Evolutionary conservation across 2,329 filamentous ascomycete species (phyloP), one percentile per base, ranked within the genome.

Genomic region (Ophiosphaerella herpotricha): DNA sequence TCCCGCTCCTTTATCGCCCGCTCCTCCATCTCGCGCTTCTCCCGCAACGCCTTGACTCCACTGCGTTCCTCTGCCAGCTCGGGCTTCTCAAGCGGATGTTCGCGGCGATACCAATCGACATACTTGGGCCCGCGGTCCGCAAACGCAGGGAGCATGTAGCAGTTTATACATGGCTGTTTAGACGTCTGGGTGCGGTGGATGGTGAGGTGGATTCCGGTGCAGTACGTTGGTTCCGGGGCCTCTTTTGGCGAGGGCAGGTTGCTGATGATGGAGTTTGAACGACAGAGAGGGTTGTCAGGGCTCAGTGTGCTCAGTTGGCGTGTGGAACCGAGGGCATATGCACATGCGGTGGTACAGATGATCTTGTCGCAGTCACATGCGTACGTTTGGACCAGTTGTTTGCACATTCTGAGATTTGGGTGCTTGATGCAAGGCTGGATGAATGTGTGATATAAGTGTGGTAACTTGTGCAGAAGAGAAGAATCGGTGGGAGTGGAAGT

Each of bases 261-360:
- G 26, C 7, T 8, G 26, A 54, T 32, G 11, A 46, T 45, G 6
- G 57, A 52, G 26, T 35, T 50, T 12, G 51, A 52, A 45, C 52
- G 51, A 11, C 41, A 44, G 47, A 55, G 24, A 2, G 41, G 40
- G 26, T 11, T 1, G 12, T 37, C n/a, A 35, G 13, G 12, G 14
- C 34, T 18, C 5, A 6, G 11, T 14, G 32, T 33, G 11, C 35
- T 5, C 12, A 32, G 6, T 9, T 48, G 40, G 26, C 6, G 7
- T 14, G 36, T 33, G n/a, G 52, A 43, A 7, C 43, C 39, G 46
- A 64, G 43, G 5, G 64, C 66, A 43, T 60, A 50, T 1, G 50
- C 43, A 37, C 67, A 70, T 13, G 64, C 61, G 5, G 67, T 70
- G 13, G 54, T 64, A 52, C 60, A 68, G 44, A 68, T 55, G 7